Conservation (phyloP, 345 rosid genomes). For the Salix viminalis region DNA sequence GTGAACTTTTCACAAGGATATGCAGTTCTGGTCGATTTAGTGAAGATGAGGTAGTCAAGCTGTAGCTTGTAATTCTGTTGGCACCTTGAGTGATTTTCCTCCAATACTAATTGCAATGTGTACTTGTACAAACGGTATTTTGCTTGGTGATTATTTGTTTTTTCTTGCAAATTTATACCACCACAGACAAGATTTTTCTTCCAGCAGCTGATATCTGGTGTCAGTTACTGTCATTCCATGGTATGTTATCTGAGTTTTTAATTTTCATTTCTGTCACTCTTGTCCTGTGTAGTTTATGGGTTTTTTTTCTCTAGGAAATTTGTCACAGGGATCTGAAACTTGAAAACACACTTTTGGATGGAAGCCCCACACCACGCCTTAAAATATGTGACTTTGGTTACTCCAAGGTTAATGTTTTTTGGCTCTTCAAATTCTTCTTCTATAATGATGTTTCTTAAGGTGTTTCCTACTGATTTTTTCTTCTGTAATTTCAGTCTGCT, state of each 20-base stretch:
- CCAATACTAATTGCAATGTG: background rate
- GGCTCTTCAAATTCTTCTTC: background rate
- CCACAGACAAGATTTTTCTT: slow-evolving; percentile 74
- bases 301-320: slow-evolving; percentile 36
- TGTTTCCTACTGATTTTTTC: slow-evolving; percentile 2
- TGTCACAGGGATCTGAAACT: slow-evolving; percentile 61
- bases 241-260: slow-evolving; percentile 28
- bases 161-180: background rate
- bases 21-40: slow-evolving; percentile 87
- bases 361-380: slow-evolving; percentile 53
- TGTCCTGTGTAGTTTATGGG: background rate
- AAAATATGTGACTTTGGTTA: slow-evolving; percentile 64
- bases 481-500: slow-evolving; percentile 42
- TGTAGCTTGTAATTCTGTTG: slow-evolving; percentile 4
- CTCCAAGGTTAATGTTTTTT: slow-evolving; percentile 40
- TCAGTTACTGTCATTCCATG: slow-evolving; percentile 87
- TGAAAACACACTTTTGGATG: slow-evolving; percentile 60
- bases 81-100: background rate
- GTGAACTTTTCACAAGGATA: slow-evolving; percentile 76
- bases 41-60: slow-evolving; percentile 69
- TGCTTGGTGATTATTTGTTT: background rate
- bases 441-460: background rate
- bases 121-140: background rate
- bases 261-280: background rate
- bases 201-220: slow-evolving; percentile 87